A percentile compares a stretch with the other conserved stretches of the same genome.
Conservation (phyloP, 768 basidiomycete genomes). For the Nidularia pulvinata region DNA sequence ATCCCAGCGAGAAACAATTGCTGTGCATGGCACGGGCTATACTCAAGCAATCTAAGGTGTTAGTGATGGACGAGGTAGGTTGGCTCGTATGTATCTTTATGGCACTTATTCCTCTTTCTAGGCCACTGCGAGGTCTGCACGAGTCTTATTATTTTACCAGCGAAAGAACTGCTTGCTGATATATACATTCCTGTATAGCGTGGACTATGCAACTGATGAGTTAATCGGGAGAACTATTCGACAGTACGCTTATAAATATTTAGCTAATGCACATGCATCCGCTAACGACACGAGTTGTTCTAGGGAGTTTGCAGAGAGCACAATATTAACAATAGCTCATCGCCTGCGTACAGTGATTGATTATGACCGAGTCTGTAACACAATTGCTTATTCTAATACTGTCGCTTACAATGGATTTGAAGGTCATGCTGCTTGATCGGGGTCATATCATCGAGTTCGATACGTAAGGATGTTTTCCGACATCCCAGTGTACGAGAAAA, state of each 20-base stretch:
- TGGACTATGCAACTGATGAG: constrained; percentile 89
- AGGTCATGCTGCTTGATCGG: constrained; percentile 80
- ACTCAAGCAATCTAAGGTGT: constrained; percentile 71
- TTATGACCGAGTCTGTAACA: no score
- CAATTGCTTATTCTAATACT: no score
- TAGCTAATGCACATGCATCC: no score
- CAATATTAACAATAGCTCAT: constrained; percentile 89
- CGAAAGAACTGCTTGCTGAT: no score
- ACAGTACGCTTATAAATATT: constrained; percentile 53
- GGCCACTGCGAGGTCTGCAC: no score
- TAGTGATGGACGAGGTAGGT: constrained; percentile 84
- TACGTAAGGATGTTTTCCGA: constrained; percentile 25
- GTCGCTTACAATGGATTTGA: no score
- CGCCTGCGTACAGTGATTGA: constrained; percentile 80
- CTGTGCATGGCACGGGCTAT: no score
- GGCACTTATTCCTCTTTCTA: constrained; percentile 3
- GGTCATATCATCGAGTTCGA: constrained; percentile 82
- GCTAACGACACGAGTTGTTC: background rate
- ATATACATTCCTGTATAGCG: no score
- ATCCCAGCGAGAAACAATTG: constrained; percentile 22
- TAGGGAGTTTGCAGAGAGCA: constrained; percentile 81
- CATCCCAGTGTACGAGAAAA: background rate
- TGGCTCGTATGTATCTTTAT: background rate
- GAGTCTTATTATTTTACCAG: no score
- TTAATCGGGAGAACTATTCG: constrained; percentile 81